Percentiles rank a stretch among this genome's conserved stretches.
Evolutionary conservation across 306 rosid genomes (phyloP).

Genomic region (Glycyrrhiza uralensis): DNA sequence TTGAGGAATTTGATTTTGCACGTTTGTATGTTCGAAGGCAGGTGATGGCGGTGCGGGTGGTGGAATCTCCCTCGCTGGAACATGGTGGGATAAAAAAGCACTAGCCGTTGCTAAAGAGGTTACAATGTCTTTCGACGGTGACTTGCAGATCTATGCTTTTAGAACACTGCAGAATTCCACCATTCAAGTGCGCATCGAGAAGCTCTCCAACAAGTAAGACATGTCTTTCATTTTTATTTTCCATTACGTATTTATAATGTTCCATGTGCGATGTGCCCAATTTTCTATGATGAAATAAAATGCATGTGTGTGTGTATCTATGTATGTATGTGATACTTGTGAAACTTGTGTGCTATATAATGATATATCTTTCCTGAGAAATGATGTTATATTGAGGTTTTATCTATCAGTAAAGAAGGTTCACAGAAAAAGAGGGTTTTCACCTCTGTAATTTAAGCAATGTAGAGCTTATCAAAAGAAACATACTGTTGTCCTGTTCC

Average conservation of each 20-base stretch:
- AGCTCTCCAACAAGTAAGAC: slow-evolving; percentile 71
- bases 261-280: too few relatives aligned
- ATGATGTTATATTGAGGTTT: neutral
- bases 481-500: neutral
- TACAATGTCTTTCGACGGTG: slow-evolving; percentile 60
- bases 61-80: slow-evolving; percentile 81
- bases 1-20: neutral
- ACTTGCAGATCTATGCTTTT: slow-evolving; percentile 76
- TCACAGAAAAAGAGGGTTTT: neutral
- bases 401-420: neutral
- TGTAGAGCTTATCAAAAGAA: neutral
- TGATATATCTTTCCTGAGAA: neutral
- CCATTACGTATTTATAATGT: too few relatives aligned
- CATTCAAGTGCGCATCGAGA: slow-evolving; percentile 83
- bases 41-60: slow-evolving; percentile 95
- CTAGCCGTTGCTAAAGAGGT: slow-evolving; percentile 76
- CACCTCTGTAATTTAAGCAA: slow-evolving; percentile 1
- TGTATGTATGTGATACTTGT: neutral
- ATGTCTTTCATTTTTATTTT: neutral
- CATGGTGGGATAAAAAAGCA: slow-evolving; percentile 93
- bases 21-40: slow-evolving; percentile 51
- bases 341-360: slow-evolving; percentile 1
- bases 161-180: slow-evolving; percentile 59
- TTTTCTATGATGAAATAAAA: too few relatives aligned
- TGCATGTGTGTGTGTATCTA: neutral